phyloP scores from a whole-genome alignment of 2,329 filamentous ascomycete genomes.

The Phoma sp. region DNA sequence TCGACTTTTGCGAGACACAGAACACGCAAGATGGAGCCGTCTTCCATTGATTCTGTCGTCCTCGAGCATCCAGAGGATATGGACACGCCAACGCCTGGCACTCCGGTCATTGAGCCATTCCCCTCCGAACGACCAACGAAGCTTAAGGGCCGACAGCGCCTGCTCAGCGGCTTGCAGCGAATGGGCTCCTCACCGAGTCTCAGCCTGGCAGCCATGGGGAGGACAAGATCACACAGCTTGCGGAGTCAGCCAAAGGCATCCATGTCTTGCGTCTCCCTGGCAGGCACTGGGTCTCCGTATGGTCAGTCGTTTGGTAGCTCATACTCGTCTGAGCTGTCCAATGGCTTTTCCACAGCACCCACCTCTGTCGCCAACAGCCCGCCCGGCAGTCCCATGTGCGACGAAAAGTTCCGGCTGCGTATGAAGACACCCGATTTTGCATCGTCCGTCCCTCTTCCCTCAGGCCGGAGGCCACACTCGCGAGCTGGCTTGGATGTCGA shows the following conservation, averaged over 20 bases:
- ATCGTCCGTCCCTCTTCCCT: conserved; percentile 67
- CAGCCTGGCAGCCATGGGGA: conserved; percentile 68
- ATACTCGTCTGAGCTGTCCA: conserved; percentile 62
- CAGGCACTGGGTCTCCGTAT: conserved; percentile 58
- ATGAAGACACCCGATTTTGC: conserved; percentile 59
- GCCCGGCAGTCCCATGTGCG: conserved; percentile 55
- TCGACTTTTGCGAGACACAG: conserved; percentile 4
- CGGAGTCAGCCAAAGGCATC: conserved; percentile 67
- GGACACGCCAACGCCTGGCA: conserved; percentile 18
- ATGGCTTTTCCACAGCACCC: conserved; percentile 62
- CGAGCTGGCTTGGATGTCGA: conserved; percentile 49
- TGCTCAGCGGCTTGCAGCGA: conserved; percentile 76
- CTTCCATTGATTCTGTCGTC: conserved; percentile 48
- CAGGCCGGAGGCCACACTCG: conserved; percentile 62
- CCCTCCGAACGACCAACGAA: conserved; percentile 54
- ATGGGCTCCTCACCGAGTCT: conserved; percentile 83
- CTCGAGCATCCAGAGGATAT: conserved; percentile 38
- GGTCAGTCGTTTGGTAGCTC: conserved; percentile 61
- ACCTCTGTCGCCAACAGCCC: conserved; percentile 58
- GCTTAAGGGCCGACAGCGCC: conserved; percentile 70
- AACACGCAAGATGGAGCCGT: conserved; percentile 39
- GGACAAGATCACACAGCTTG: conserved; percentile 70
- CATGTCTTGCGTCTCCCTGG: conserved; percentile 68
- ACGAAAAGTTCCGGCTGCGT: conserved; percentile 62
- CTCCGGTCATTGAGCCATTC: conserved; percentile 33